Percentiles rank a stretch among this genome's conserved stretches.
Evolutionary conservation across 2,329 filamentous ascomycete genomes (phyloP).

Genomic region (Graphilbum ipis-grandicollis): DNA sequence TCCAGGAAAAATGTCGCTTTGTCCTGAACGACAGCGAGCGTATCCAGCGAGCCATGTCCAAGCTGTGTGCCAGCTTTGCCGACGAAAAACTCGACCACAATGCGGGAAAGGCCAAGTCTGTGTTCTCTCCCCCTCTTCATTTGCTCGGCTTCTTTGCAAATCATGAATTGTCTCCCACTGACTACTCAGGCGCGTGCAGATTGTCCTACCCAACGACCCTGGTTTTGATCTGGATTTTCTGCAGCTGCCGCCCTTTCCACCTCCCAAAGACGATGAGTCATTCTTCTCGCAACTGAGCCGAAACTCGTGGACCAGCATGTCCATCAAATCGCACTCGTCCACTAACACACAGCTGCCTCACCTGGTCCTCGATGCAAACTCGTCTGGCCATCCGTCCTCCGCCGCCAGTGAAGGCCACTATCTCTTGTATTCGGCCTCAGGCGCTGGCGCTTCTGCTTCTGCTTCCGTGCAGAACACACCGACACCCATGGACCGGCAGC

Average conservation of each 20-base stretch:
- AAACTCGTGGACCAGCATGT: slow-evolving; percentile 9
- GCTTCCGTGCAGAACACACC: slow-evolving; percentile 6
- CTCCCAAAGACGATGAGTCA: slow-evolving; percentile 18
- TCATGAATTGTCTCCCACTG: no score
- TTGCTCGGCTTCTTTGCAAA: no score
- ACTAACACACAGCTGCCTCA: slow-evolving; percentile 26
- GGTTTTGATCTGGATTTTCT: slow-evolving; percentile 44
- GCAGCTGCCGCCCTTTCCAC: slow-evolving; percentile 41
- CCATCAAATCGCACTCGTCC: slow-evolving; percentile 5
- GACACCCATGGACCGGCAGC: slow-evolving; percentile 9
- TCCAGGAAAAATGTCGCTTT: slow-evolving; percentile 73
- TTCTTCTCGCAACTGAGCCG: slow-evolving; percentile 7
- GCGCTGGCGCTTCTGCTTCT: no score
- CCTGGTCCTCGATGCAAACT: slow-evolving; percentile 15
- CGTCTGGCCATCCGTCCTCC: slow-evolving; percentile 10
- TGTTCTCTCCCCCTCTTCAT: no score
- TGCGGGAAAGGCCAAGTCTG: slow-evolving; percentile 60
- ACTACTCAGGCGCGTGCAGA: slow-evolving; percentile 51
- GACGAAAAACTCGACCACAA: slow-evolving; percentile 48
- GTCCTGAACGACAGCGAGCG: slow-evolving; percentile 66
- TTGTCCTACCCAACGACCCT: slow-evolving; percentile 69
- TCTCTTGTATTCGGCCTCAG: slow-evolving; percentile 5
- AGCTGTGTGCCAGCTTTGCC: slow-evolving; percentile 52
- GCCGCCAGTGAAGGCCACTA: slow-evolving; percentile 8
- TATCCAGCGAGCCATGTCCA: slow-evolving; percentile 37